Percentiles rank a stretch among this genome's conserved stretches.
phyloP scores from a whole-genome alignment of 2,329 filamentous ascomycete species.

The Laburnicola sp. region DNA sequence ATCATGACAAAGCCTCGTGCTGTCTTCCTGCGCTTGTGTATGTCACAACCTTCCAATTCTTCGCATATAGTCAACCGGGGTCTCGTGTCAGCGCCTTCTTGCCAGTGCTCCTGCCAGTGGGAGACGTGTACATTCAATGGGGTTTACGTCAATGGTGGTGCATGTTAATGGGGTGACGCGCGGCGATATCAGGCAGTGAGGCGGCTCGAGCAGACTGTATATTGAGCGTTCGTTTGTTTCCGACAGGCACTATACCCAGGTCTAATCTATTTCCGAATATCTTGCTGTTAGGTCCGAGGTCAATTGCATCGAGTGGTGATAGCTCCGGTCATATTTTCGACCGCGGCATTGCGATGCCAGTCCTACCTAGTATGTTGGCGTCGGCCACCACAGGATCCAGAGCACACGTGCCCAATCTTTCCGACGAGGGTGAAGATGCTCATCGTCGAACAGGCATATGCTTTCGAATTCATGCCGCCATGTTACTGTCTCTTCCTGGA shows the following conservation, averaged over 20 bases:
- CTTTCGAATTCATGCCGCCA: no score
- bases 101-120: slow-evolving; percentile 47
- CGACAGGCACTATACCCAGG: slow-evolving; percentile 34
- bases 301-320: slow-evolving; percentile 19
- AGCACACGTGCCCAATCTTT: no score
- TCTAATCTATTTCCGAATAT: no score
- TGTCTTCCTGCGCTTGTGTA: slow-evolving; percentile 41
- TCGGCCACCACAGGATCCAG: no score
- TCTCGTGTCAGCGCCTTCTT: slow-evolving; percentile 46
- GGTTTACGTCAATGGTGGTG: no score
- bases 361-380: neutral
- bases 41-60: slow-evolving; percentile 39
- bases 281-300: no score
- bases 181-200: no score
- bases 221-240: slow-evolving; percentile 42
- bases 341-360: slow-evolving; percentile 6
- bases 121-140: slow-evolving; percentile 30
- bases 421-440: no score
- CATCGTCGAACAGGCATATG: no score
- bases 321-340: slow-evolving; percentile 4
- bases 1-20: slow-evolving; percentile 61
- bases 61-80: slow-evolving; percentile 43
- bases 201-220: slow-evolving; percentile 13
- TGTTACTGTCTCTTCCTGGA: no score
- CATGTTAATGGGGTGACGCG: slow-evolving; percentile 34